phyloP scores from a whole-genome alignment of 495 filamentous ascomycete species.

The Penicillium daleae region DNA sequence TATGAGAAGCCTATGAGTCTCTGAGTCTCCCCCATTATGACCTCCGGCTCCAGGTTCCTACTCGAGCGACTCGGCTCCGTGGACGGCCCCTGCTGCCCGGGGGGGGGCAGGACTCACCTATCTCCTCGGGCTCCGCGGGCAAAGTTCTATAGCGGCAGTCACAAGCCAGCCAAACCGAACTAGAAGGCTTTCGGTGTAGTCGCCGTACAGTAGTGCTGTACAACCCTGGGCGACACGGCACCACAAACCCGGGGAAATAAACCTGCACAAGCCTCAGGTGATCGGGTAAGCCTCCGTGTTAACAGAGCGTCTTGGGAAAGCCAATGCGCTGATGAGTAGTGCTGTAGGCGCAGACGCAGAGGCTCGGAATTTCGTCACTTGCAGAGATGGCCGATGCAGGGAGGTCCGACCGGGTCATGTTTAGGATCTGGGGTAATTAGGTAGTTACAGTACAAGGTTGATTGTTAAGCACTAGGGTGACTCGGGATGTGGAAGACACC shows the following conservation, averaged over 20 bases:
- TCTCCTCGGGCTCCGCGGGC: constrained; percentile 2
- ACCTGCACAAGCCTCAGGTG: constrained; percentile 11
- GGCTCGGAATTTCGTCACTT: background rate
- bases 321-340: constrained; percentile 7
- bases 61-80: constrained; percentile 4
- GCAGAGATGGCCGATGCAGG: constrained; percentile 9
- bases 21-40: background rate
- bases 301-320: background rate
- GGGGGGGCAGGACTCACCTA: background rate
- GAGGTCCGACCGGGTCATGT: background rate
- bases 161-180: constrained; percentile 11
- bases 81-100: background rate
- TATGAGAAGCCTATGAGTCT: too few species aligned
- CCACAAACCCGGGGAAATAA: constrained; percentile 6
- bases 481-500: background rate
- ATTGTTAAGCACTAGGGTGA: background rate
- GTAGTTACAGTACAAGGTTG: background rate
- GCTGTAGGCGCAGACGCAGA: background rate
- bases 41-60: background rate
- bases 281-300: constrained; percentile 19
- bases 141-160: constrained; percentile 4
- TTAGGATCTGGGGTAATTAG: background rate
- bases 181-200: background rate
- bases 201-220: background rate
- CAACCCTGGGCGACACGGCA: constrained; percentile 6